Evolutionary conservation across 345 rosid genomes (phyloP).

Genomic region (Luvunga scandens): DNA sequence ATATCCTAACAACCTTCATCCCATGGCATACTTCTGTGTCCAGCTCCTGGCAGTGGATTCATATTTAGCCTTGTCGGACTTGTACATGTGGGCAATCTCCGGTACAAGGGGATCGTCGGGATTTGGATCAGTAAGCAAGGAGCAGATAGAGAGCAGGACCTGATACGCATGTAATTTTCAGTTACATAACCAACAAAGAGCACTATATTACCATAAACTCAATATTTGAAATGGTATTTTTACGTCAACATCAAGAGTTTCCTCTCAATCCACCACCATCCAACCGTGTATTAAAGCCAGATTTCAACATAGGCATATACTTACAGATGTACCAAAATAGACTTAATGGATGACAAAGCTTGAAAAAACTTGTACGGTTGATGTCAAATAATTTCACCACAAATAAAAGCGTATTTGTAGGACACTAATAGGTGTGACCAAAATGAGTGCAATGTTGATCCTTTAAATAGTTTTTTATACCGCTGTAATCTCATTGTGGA

Average conservation of each 20-base stretch:
- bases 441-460: neutral
- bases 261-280: neutral
- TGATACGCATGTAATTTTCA: conserved; percentile 8
- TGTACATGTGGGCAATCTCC: conserved; percentile 47
- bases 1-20: conserved; percentile 15
- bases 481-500: neutral
- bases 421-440: neutral
- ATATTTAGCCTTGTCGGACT: conserved; percentile 37
- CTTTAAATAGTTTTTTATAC: neutral
- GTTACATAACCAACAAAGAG: neutral
- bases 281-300: neutral
- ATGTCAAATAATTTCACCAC: neutral
- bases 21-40: conserved; percentile 51
- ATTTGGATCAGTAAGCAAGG: conserved; percentile 42
- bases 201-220: neutral
- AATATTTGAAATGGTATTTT: neutral
- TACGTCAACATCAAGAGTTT: neutral
- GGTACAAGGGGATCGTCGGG: conserved; percentile 48
- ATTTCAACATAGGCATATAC: neutral
- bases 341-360: neutral
- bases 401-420: neutral
- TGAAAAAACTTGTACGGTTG: neutral
- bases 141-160: conserved; percentile 45
- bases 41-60: conserved; percentile 45
- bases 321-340: neutral